Conservation (phyloP, 192 early-diverging fungal species). For the Cladochytrium replicatum region DNA sequence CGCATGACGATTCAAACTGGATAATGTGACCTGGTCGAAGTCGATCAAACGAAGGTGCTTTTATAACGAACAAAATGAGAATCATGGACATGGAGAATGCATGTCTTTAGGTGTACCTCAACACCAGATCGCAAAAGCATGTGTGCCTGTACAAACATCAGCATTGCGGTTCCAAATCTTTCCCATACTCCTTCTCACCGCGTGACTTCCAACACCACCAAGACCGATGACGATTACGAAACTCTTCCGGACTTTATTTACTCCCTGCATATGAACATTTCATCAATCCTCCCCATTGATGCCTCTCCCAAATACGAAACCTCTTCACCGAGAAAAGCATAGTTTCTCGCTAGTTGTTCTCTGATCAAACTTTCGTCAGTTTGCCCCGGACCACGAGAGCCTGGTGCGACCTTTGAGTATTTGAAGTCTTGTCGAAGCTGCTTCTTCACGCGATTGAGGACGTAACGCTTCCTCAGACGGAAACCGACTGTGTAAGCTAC, state of each 20-base stretch:
- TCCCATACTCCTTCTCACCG: constrained; percentile 12
- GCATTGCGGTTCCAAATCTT: neutral
- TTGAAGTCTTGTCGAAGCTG: too few species aligned
- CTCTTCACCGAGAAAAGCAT: constrained; percentile 80
- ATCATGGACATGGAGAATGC: neutral
- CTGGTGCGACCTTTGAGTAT: too few species aligned
- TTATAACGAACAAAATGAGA: neutral
- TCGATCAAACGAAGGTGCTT: constrained; percentile 78
- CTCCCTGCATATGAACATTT: constrained; percentile 53
- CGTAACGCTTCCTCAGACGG: too few species aligned
- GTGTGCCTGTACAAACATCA: constrained; percentile 50
- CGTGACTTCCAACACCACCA: constrained; percentile 74
- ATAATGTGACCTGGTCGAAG: constrained; percentile 95
- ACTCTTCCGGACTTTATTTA: constrained; percentile 57
- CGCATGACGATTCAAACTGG: constrained; percentile 88
- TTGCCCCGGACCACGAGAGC: too few species aligned
- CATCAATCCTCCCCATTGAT: neutral
- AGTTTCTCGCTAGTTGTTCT: constrained; percentile 79
- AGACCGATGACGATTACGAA: constrained; percentile 93
- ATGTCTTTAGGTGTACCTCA: constrained; percentile 19
- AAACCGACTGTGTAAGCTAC: too few species aligned
- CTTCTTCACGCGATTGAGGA: too few species aligned
- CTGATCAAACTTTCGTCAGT: constrained; percentile 61
- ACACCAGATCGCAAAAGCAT: constrained; percentile 89
- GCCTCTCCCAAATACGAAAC: neutral